These are phyloP conservation scores for Candida dubliniensis DNA, from an alignment of 1,139 yeast genomes.

Conservation along the genomic window DNA sequence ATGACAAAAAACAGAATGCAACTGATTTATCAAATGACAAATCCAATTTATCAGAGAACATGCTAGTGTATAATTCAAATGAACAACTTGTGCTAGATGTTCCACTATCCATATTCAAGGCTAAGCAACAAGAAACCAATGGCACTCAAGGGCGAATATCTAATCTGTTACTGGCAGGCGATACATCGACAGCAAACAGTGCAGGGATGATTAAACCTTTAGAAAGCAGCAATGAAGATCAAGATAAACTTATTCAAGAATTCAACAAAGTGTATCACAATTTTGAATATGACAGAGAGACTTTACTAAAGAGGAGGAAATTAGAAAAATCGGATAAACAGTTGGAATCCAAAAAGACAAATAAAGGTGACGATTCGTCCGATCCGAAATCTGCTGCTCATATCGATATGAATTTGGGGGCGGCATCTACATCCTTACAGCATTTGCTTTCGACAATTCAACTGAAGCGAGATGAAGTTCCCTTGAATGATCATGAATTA, in stretches of 20 bases:
- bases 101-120: conserved; percentile 27
- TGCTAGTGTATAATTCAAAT: conserved; percentile 21
- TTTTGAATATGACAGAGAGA: conserved; percentile 81
- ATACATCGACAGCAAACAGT: background rate
- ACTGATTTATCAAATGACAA: conserved; percentile 7
- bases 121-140: background rate
- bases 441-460: conserved; percentile 80
- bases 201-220: background rate
- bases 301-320: conserved; percentile 72
- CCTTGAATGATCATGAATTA: conserved; percentile 81
- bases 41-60: conserved; percentile 9
- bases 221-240: conserved; percentile 29
- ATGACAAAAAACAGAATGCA: conserved; percentile 17
- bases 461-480: conserved; percentile 68
- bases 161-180: background rate
- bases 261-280: conserved; percentile 71
- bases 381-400: conserved; percentile 10
- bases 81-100: conserved; percentile 33
- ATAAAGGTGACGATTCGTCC: conserved; percentile 5
- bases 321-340: conserved; percentile 79
- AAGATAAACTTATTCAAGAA: conserved; percentile 40
- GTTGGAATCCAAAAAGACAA: conserved; percentile 42
- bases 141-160: background rate
- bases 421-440: conserved; percentile 79
- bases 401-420: conserved; percentile 29